phyloP scores from a whole-genome alignment of 148 eudicot species.

The Rhododendron mucronatum region DNA sequence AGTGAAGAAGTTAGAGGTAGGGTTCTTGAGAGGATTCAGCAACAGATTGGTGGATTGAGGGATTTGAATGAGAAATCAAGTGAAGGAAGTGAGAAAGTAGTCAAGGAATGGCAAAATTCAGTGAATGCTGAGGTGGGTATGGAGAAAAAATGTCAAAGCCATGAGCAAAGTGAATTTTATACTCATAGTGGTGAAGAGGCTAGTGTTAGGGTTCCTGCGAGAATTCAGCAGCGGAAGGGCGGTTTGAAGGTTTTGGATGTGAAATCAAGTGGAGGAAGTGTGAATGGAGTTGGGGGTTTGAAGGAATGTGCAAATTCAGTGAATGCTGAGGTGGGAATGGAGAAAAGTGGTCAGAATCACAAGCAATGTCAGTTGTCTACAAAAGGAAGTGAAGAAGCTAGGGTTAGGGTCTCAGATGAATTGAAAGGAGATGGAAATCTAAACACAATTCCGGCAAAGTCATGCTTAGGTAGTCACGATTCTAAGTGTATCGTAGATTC shows the following conservation, averaged over 20 bases:
- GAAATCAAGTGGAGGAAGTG: conserved; percentile 13
- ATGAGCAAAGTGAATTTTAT: conserved; percentile 7
- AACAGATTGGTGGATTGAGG: conserved; percentile 10
- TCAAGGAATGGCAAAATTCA: conserved; percentile 11
- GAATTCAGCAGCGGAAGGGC: conserved; percentile 2
- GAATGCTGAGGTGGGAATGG: conserved; percentile 9
- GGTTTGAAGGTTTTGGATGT: conserved; percentile 19
- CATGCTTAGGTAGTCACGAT: not conserved
- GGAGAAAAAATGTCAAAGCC: conserved; percentile 16
- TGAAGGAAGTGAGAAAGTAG: conserved; percentile 22
- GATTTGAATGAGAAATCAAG: conserved; percentile 18
- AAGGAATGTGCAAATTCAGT: conserved; percentile 16
- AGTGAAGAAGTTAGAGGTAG: not conserved
- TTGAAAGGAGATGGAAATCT: conserved; percentile 18
- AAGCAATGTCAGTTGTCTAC: conserved; percentile 7
- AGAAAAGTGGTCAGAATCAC: conserved; percentile 15
- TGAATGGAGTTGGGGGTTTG: conserved; percentile 26
- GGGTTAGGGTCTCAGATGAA: conserved; percentile 9
- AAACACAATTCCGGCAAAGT: not conserved
- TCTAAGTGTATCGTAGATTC: not conserved
- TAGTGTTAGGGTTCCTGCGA: not conserved
- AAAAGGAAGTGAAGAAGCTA: not conserved
- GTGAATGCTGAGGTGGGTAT: conserved; percentile 4
- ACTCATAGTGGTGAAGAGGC: not conserved
- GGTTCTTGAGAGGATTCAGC: conserved; percentile 1